A percentile compares a stretch with the other conserved stretches of the same genome.
These are phyloP conservation scores for Zoysia japonica DNA, from an alignment of 176 grass and related monocot genomes.

Conservation along the genomic window DNA sequence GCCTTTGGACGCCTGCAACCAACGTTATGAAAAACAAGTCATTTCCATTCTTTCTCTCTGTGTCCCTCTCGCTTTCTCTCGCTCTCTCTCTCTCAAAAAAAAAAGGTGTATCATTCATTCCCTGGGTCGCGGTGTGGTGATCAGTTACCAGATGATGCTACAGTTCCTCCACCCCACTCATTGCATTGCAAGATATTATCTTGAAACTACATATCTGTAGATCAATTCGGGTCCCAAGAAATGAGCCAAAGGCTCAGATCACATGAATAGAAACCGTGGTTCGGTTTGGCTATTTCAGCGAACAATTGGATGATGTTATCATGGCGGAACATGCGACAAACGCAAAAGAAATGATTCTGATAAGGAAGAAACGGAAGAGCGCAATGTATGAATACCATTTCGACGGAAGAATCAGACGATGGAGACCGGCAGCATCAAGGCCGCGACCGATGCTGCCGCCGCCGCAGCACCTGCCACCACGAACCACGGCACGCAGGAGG, in stretches of 20 bases:
- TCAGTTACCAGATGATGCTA: too few species aligned
- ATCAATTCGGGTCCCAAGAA: background rate
- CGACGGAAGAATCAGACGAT: constrained; percentile 23
- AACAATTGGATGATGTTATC: background rate
- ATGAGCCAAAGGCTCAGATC: background rate
- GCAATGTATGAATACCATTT: background rate
- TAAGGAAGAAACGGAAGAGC: background rate
- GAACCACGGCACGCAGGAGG: background rate
- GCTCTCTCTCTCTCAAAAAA: too few species aligned
- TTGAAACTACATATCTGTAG: background rate
- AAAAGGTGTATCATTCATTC: too few species aligned
- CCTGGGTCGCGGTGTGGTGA: too few species aligned
- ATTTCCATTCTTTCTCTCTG: too few species aligned
- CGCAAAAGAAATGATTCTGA: background rate
- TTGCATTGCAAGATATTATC: background rate
- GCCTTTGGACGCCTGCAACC: constrained; percentile 55
- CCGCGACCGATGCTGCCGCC: background rate
- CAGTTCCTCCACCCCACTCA: too few species aligned
- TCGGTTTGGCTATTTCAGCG: constrained; percentile 21
- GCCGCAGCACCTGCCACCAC: background rate
- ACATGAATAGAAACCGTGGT: background rate
- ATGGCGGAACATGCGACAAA: background rate
- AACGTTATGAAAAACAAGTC: background rate
- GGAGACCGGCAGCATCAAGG: constrained; percentile 23
- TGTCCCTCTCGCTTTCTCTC: too few species aligned